A percentile compares a stretch with the other conserved stretches of the same genome.
phyloP scores from a whole-genome alignment of 345 rosid species.

The Brassica carinata region DNA sequence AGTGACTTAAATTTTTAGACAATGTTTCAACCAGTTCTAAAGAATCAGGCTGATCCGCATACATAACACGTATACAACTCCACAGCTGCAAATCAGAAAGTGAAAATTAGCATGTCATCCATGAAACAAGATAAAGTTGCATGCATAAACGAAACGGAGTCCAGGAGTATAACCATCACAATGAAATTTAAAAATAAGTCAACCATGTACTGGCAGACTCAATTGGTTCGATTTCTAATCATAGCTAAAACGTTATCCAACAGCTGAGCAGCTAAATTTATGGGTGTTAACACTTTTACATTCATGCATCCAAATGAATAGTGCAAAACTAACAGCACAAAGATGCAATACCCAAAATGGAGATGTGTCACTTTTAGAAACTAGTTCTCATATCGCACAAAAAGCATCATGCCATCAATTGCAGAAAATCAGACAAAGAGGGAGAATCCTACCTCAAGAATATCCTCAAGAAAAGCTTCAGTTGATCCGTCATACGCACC shows the following conservation, averaged over 20 bases:
- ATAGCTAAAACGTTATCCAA: conserved; percentile 10
- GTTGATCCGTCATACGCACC: conserved; percentile 87
- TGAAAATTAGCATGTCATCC: conserved; percentile 35
- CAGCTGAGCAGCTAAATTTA: background rate
- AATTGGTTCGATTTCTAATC: conserved; percentile 8
- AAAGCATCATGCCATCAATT: conserved; percentile 17
- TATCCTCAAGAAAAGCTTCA: conserved; percentile 94
- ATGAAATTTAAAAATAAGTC: conserved; percentile 6
- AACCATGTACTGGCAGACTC: conserved; percentile 6
- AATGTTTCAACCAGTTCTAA: conserved; percentile 71
- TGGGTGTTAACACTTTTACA: conserved; percentile 4
- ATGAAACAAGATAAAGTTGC: conserved; percentile 19
- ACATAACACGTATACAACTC: conserved; percentile 66
- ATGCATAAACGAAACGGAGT: conserved; percentile 4
- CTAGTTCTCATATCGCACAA: conserved; percentile 18
- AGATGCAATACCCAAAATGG: background rate
- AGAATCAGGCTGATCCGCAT: conserved; percentile 70
- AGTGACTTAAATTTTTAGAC: conserved; percentile 66
- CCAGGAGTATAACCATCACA: conserved; percentile 13
- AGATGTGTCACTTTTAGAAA: background rate
- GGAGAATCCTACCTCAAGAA: conserved; percentile 72
- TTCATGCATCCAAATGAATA: conserved; percentile 11
- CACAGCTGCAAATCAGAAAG: conserved; percentile 70
- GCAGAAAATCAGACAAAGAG: conserved; percentile 7
- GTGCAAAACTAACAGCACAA: conserved; percentile 5